phyloP scores from a whole-genome alignment of 306 rosid genomes.

The Vigna reflexopilosa region DNA sequence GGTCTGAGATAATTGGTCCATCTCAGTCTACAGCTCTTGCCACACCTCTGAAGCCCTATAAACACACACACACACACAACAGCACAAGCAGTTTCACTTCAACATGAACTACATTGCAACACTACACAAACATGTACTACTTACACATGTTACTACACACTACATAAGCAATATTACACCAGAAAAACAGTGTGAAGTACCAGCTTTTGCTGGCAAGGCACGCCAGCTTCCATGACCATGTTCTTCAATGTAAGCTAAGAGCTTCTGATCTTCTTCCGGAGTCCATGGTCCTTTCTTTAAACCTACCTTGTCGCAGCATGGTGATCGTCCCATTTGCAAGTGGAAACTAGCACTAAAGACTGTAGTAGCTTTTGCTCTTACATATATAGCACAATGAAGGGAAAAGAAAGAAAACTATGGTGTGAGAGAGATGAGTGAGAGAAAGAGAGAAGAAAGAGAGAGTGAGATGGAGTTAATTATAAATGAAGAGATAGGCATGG shows the following conservation, averaged over 20 bases:
- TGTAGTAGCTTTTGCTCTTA: slow-evolving; percentile 45
- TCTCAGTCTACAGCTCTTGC: slow-evolving; percentile 96
- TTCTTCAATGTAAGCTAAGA: slow-evolving; percentile 91
- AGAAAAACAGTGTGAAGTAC: slow-evolving; percentile 39
- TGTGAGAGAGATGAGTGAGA: slow-evolving; percentile 27
- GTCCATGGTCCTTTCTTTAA: slow-evolving; percentile 99
- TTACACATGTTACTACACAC: not conserved
- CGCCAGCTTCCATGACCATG: slow-evolving; percentile 99
- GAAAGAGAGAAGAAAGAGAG: slow-evolving; percentile 35
- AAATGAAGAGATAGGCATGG: slow-evolving; percentile 71
- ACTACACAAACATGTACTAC: not conserved
- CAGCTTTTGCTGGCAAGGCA: slow-evolving; percentile 96
- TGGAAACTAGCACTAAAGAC: slow-evolving; percentile 40
- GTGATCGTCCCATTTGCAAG: slow-evolving; percentile 90
- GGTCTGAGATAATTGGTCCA: slow-evolving; percentile 99
- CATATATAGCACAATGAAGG: slow-evolving; percentile 47
- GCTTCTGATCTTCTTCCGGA: slow-evolving; percentile 99
- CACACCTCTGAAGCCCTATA: slow-evolving; percentile 96
- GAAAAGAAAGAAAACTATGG: slow-evolving; percentile 26
- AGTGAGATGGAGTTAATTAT: slow-evolving; percentile 38
- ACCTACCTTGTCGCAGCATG: slow-evolving; percentile 98
- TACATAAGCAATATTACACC: not conserved
- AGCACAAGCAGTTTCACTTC: not conserved
- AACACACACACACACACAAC: not conserved
- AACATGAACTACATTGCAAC: slow-evolving; percentile 7